phyloP scores from a whole-genome alignment of 176 grass and related monocot species.

The Rhipidocladum racemiflorum region DNA sequence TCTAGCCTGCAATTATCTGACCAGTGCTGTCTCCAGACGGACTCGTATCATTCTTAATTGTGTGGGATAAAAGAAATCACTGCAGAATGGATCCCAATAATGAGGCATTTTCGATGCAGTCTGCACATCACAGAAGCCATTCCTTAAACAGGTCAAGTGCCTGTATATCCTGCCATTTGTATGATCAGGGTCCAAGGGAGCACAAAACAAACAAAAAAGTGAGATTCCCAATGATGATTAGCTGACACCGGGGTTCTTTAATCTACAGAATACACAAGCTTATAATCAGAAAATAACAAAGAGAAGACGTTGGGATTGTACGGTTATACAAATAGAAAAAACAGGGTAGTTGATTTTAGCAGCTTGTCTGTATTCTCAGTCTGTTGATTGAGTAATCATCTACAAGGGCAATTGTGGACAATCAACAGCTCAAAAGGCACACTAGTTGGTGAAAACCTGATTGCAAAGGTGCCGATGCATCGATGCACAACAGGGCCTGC shows the following conservation, averaged over 20 bases:
- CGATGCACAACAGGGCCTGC: constrained; percentile 13
- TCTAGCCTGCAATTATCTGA: constrained; percentile 5
- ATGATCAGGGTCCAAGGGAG: constrained; percentile 38
- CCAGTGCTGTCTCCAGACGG: background rate
- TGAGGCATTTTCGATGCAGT: background rate
- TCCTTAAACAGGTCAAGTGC: constrained; percentile 13
- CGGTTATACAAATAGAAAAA: constrained; percentile 36
- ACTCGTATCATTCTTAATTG: background rate
- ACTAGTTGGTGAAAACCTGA: constrained; percentile 34
- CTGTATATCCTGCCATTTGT: constrained; percentile 43
- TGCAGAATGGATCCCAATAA: constrained; percentile 30
- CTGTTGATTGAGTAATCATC: constrained; percentile 53
- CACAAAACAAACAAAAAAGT: constrained; percentile 26
- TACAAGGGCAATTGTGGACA: constrained; percentile 28
- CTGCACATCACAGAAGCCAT: constrained; percentile 22
- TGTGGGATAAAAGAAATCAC: background rate
- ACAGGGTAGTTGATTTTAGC: constrained; percentile 21
- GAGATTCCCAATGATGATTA: constrained; percentile 42
- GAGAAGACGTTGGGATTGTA: constrained; percentile 38
- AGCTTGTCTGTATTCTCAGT: constrained; percentile 35
- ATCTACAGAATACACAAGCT: constrained; percentile 13
- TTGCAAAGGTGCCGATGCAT: constrained; percentile 24
- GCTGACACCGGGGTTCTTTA: constrained; percentile 17
- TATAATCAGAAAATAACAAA: constrained; percentile 35
- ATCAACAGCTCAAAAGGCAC: constrained; percentile 51